Base-by-base conservation (phyloP, 2,329 filamentous ascomycete genomes). In the Sporothrix pseudoabietina region DNA sequence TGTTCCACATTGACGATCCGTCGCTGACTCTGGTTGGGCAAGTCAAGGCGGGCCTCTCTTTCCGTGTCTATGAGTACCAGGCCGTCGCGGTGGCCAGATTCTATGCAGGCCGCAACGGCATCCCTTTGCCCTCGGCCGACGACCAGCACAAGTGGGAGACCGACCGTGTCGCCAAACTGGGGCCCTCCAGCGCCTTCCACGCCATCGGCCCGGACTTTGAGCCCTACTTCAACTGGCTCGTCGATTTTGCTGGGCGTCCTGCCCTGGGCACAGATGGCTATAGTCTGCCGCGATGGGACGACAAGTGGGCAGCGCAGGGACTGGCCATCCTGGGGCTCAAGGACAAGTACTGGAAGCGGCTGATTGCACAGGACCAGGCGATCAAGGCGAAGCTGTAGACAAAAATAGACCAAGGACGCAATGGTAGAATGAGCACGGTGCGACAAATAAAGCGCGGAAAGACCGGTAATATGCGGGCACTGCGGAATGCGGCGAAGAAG, bases 1-100 rank as follows among this genome's bases (percentile, higher is more conserved):
- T 79, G 0, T 82, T 79, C 76, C 75, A 80, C 30, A 81, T 80
- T 4, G 79, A 80, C 30, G 81, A 82, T 61, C 80, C 80, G 8
- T 79, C 79, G 0, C 73, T 82, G 22, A 76, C 79, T 0, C 81
- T 81, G 61, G 75, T 82, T 2, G 81, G 81, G 4, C 80, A 81
- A 79, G 80, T 82, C 73, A 77, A 79, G 7, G 80, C 80, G 4
- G 81, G 79, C 0, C 81, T 82, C 69, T 81, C 80, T 0, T 81
- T 82, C 75, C 78, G 80, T 0, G 78, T 81, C 1, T 82, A 80
- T 55, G 81, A 82, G 72, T 82, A 80, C 78, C 81, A 82, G 74
- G 81, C 81, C 1, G 79, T 82, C 1, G 80, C 80, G 0, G 78
- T 81, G 0, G 79, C 81, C 4, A 78, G 81, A 2, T 78, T 76